A percentile compares a stretch with the other conserved stretches of the same genome.
Evolutionary conservation across 1,139 yeast species (phyloP).

Genomic region (Arxiozyma slooffiae): DNA sequence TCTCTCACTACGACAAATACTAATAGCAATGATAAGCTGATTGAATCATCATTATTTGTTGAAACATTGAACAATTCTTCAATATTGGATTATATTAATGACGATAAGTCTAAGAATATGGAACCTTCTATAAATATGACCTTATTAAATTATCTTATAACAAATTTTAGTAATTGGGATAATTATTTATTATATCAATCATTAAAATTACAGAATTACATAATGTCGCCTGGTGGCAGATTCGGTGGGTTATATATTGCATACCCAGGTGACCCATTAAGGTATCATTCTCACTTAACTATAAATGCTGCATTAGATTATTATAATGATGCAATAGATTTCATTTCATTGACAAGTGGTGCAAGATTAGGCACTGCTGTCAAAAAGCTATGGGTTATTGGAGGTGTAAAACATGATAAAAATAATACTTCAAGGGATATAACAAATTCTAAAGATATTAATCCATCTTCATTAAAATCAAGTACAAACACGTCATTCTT

Average conservation of each 20-base stretch:
- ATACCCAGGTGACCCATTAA: constrained; percentile 89
- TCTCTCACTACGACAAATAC: neutral
- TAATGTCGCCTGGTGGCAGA: constrained; percentile 70
- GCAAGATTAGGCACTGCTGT: constrained; percentile 91
- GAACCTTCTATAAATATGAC: neutral
- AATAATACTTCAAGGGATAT: neutral
- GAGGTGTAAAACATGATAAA: constrained; percentile 33
- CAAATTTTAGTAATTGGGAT: constrained; percentile 8
- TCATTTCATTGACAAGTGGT: constrained; percentile 58
- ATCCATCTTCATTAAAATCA: constrained; percentile 3
- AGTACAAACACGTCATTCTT: constrained; percentile 34
- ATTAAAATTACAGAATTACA: constrained; percentile 10
- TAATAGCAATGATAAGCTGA: constrained; percentile 6
- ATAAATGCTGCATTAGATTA: constrained; percentile 45
- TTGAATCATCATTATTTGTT: constrained; percentile 19
- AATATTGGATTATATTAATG: constrained; percentile 3
- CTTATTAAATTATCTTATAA: constrained; percentile 4
- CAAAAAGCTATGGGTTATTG: constrained; percentile 72
- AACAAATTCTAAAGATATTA: neutral
- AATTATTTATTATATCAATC: constrained; percentile 15
- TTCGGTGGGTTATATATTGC: constrained; percentile 86
- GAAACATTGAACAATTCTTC: constrained; percentile 14
- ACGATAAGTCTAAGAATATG: neutral
- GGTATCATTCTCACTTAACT: constrained; percentile 81
- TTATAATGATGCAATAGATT: constrained; percentile 41